Conservation (phyloP, 2,329 filamentous ascomycete genomes). For the Didymella lethalis region DNA sequence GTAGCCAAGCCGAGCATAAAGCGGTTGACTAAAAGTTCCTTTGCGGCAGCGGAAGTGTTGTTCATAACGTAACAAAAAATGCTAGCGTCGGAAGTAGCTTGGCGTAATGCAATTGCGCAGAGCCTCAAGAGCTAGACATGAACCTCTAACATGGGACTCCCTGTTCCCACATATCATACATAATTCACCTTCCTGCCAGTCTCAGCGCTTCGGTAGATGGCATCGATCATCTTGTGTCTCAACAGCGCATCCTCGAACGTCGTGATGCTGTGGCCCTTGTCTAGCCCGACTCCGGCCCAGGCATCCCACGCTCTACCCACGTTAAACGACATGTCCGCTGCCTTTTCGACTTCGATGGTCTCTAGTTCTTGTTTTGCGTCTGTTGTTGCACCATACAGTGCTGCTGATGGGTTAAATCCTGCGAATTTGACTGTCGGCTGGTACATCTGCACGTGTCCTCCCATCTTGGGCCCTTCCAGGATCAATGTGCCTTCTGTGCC, state of each 20-base stretch:
- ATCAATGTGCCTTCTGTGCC: slow-evolving; percentile 48
- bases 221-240: slow-evolving; percentile 49
- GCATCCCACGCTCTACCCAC: slow-evolving; percentile 66
- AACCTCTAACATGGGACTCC: not conserved
- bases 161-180: slow-evolving; percentile 17
- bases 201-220: slow-evolving; percentile 45
- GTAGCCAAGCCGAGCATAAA: slow-evolving; percentile 6
- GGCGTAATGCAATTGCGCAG: not conserved
- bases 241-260: slow-evolving; percentile 47
- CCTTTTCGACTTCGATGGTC: slow-evolving; percentile 59
- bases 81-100: slow-evolving; percentile 8
- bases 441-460: slow-evolving; percentile 54
- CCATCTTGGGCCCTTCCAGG: slow-evolving; percentile 33
- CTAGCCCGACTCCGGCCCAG: slow-evolving; percentile 53
- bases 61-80: slow-evolving; percentile 32
- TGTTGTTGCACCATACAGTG: slow-evolving; percentile 1
- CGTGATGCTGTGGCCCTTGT: slow-evolving; percentile 35
- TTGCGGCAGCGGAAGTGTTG: slow-evolving; percentile 3
- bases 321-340: slow-evolving; percentile 58
- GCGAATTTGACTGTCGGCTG: slow-evolving; percentile 47
- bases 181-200: slow-evolving; percentile 43
- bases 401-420: slow-evolving; percentile 44
- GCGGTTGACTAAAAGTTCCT: slow-evolving; percentile 23
- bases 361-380: slow-evolving; percentile 50
- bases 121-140: not conserved